Evolutionary conservation across 352 stramenopile genomes (phyloP).

Genomic region (Globisporangium abappressorium): DNA sequence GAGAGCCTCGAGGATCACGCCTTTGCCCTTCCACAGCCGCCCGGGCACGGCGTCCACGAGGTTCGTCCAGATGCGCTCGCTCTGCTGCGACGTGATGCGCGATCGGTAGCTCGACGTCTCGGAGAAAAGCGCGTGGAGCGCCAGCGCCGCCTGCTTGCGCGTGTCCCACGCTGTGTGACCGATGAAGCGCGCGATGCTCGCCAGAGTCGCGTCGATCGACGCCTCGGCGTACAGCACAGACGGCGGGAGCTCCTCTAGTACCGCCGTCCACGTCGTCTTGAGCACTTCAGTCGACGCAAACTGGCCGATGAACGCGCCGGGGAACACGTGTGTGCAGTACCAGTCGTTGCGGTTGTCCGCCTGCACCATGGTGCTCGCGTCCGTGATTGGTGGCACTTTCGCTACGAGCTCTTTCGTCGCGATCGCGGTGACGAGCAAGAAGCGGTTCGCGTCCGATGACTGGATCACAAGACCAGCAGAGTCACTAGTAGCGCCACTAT

Average conservation of each 20-base stretch:
- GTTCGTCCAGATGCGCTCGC: conserved; percentile 46
- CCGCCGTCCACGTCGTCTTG: conserved; percentile 44
- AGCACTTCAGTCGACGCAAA: conserved; percentile 51
- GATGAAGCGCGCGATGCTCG: conserved; percentile 43
- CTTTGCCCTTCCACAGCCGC: conserved; percentile 74
- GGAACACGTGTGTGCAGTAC: conserved; percentile 69
- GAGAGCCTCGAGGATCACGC: conserved; percentile 68
- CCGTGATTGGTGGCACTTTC: conserved; percentile 51
- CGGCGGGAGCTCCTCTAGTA: conserved; percentile 69
- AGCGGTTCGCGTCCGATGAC: conserved; percentile 49
- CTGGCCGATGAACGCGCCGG: conserved; percentile 71
- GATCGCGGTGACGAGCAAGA: conserved; percentile 66
- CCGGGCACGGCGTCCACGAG: conserved; percentile 56
- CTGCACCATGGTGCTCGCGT: conserved; percentile 29
- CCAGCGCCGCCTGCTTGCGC: conserved; percentile 59
- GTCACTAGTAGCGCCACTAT: background rate
- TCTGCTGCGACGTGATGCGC: conserved; percentile 40
- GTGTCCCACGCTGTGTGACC: conserved; percentile 76
- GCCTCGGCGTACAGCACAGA: conserved; percentile 46
- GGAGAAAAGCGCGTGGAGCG: conserved; percentile 56
- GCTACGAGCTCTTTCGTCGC: conserved; percentile 65
- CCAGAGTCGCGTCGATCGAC: conserved; percentile 46
- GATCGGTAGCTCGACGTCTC: conserved; percentile 35
- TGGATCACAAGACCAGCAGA: background rate
- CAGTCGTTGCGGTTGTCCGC: conserved; percentile 49